A percentile compares a stretch with the other conserved stretches of the same genome.
Evolutionary conservation across 371 early-diverging fungal species (phyloP).

Genomic region (Haplosporangium sp.): DNA sequence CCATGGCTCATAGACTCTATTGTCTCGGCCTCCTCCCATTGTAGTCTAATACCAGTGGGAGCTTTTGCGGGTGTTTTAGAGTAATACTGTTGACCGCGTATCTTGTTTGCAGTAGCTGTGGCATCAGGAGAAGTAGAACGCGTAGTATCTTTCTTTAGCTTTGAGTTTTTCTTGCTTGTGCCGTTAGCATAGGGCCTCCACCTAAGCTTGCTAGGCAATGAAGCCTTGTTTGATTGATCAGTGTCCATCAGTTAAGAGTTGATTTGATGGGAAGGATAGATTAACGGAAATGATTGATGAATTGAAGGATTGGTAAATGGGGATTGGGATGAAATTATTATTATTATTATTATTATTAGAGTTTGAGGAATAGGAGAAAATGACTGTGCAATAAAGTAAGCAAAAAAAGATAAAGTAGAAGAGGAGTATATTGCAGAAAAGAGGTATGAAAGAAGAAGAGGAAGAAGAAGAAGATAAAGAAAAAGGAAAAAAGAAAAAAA

Average conservation of each 20-base stretch:
- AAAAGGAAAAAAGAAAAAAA: neutral
- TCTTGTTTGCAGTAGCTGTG: slow-evolving; percentile 37
- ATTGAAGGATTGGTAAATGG: neutral
- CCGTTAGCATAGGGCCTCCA: slow-evolving; percentile 55
- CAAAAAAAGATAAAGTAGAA: neutral
- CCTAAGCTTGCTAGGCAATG: slow-evolving; percentile 50
- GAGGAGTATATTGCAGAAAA: no score
- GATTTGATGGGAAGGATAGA: neutral
- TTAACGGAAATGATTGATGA: neutral
- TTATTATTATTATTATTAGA: neutral
- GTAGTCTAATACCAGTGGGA: slow-evolving; percentile 30
- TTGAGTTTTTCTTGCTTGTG: slow-evolving; percentile 41
- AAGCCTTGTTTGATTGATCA: slow-evolving; percentile 26
- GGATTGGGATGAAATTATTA: neutral
- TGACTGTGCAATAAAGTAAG: neutral
- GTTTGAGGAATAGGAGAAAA: neutral
- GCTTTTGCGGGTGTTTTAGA: slow-evolving; percentile 18
- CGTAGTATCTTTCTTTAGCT: slow-evolving; percentile 18
- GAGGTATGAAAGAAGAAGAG: neutral
- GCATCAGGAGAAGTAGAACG: slow-evolving; percentile 10
- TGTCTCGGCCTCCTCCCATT: slow-evolving; percentile 56
- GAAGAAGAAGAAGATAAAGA: neutral
- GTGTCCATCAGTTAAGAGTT: slow-evolving; percentile 24
- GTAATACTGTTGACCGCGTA: slow-evolving; percentile 38
- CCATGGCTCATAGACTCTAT: slow-evolving; percentile 53